A percentile compares a stretch with the other conserved stretches of the same genome.
Evolutionary conservation across 2,329 filamentous ascomycete genomes (phyloP).

Genomic region (Hirsutella thompsonii): DNA sequence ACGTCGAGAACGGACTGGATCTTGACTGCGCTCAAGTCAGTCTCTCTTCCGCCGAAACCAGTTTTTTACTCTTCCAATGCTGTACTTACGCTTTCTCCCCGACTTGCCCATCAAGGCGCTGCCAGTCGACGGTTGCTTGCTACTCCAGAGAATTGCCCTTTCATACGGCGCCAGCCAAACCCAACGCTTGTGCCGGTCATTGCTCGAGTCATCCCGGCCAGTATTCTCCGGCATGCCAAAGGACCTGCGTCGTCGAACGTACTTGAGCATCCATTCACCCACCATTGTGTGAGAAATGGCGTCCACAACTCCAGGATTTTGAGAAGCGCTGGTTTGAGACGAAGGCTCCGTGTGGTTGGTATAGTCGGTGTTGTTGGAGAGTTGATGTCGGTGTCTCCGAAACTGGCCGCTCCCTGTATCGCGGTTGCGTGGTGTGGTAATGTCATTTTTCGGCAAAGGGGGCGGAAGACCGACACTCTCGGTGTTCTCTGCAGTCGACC

Average conservation of each 20-base stretch:
- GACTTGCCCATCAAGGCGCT: slow-evolving; percentile 85
- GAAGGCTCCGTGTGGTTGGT: slow-evolving; percentile 28
- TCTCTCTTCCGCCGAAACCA: slow-evolving; percentile 3
- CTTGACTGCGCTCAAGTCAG: slow-evolving; percentile 46
- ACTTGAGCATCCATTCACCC: slow-evolving; percentile 94
- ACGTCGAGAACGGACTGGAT: slow-evolving; percentile 97
- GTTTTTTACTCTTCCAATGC: not conserved
- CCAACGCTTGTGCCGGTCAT: slow-evolving; percentile 86
- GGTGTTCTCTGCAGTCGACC: slow-evolving; percentile 55
- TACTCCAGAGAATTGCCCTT: slow-evolving; percentile 93
- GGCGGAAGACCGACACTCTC: slow-evolving; percentile 62
- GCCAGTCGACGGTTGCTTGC: slow-evolving; percentile 84
- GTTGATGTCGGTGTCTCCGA: slow-evolving; percentile 38
- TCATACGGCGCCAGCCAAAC: slow-evolving; percentile 98
- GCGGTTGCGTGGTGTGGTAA: slow-evolving; percentile 45
- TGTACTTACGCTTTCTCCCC: slow-evolving; percentile 76
- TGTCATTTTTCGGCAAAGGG: slow-evolving; percentile 60
- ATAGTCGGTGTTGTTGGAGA: slow-evolving; percentile 46
- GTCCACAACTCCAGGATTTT: slow-evolving; percentile 76
- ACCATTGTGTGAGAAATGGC: slow-evolving; percentile 98
- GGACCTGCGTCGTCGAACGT: slow-evolving; percentile 75
- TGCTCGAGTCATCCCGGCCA: slow-evolving; percentile 56
- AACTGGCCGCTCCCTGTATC: slow-evolving; percentile 27
- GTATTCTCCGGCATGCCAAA: slow-evolving; percentile 66
- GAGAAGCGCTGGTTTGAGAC: slow-evolving; percentile 42